Conservation (phyloP, 2,329 filamentous ascomycete species). For the Aspergillus eucalypticola region DNA sequence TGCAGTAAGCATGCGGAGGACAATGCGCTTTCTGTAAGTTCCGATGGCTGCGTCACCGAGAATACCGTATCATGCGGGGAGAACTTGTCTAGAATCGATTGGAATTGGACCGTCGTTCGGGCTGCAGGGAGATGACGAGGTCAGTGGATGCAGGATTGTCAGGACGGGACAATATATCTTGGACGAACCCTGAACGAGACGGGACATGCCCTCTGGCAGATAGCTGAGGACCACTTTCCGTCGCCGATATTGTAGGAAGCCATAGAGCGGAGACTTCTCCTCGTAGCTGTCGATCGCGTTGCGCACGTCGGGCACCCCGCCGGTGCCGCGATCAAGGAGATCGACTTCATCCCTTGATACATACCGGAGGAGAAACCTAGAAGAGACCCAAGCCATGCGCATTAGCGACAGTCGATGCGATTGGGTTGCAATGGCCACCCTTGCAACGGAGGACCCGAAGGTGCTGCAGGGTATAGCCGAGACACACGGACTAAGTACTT, state of each 20-base stretch:
- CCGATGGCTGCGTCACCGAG: constrained; percentile 70
- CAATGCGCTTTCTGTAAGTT: constrained; percentile 83
- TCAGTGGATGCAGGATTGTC: constrained; percentile 5
- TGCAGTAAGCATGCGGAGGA: constrained; percentile 87
- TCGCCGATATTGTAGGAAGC: constrained; percentile 84
- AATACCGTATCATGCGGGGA: constrained; percentile 85
- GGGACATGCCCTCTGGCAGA: constrained; percentile 84
- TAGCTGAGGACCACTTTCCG: constrained; percentile 92
- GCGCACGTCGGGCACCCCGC: constrained; percentile 81
- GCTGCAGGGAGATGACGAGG: constrained; percentile 54
- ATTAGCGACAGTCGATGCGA: constrained; percentile 5
- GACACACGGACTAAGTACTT: constrained; percentile 42
- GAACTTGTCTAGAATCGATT: constrained; percentile 66
- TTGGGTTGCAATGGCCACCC: constrained; percentile 10
- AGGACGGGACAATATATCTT: too few relatives aligned
- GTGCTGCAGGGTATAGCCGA: constrained; percentile 1
- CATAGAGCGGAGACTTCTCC: constrained; percentile 85
- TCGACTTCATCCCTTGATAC: constrained; percentile 83
- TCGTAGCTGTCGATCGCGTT: constrained; percentile 75
- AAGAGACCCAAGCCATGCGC: constrained; percentile 9
- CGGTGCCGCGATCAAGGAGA: constrained; percentile 72
- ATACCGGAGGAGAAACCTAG: constrained; percentile 94
- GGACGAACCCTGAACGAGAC: constrained; percentile 78
- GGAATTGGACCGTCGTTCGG: constrained; percentile 72
- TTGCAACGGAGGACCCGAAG: constrained; percentile 12